Evolutionary conservation across 1,284 basidiomycete species (phyloP).

Genomic region (Marasmius tenuissimus): DNA sequence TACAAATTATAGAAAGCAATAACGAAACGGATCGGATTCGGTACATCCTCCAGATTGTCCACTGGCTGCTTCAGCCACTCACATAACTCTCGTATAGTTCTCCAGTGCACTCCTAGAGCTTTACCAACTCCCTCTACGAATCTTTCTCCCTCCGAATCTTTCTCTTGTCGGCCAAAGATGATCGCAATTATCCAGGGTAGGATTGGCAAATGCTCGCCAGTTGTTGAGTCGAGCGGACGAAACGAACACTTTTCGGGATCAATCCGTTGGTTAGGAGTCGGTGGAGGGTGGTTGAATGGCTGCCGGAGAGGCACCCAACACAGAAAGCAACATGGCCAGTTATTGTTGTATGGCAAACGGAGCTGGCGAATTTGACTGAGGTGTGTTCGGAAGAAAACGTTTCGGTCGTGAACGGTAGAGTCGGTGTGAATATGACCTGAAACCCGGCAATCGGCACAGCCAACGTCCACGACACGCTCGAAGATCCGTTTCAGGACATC

Average conservation of each 20-base stretch:
- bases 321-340: slow-evolving; percentile 9
- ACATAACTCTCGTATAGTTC: neutral
- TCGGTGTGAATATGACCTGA: no score
- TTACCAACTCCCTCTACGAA: no score
- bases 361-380: no score
- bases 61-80: no score
- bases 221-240: neutral
- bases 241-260: neutral
- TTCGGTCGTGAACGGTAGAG: no score
- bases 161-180: neutral
- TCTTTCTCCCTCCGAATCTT: no score
- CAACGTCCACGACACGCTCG: neutral
- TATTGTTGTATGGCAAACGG: no score
- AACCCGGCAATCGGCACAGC: slow-evolving; percentile 1
- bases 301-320: slow-evolving; percentile 5
- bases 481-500: neutral
- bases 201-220: neutral
- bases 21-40: no score
- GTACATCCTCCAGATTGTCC: no score
- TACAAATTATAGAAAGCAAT: no score
- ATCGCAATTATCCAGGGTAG: neutral
- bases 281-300: slow-evolving; percentile 2
- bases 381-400: no score
- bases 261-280: neutral
- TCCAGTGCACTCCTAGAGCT: no score